These are phyloP conservation scores for Cordyceps javanica DNA, from an alignment of 2,329 filamentous ascomycete genomes.

Conservation along the genomic window DNA sequence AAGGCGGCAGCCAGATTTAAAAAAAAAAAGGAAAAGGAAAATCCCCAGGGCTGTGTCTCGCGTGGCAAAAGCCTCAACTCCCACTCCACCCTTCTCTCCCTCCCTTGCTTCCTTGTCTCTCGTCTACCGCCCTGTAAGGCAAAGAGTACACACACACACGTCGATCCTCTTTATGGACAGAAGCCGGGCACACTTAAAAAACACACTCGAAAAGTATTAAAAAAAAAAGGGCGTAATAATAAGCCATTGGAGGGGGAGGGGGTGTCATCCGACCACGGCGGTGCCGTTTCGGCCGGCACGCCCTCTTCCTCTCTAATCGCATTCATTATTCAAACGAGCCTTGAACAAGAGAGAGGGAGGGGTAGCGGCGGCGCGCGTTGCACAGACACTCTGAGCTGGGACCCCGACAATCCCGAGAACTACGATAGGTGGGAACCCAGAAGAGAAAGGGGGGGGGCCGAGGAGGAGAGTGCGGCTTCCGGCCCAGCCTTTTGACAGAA, in stretches of 20 bases:
- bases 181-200: not conserved
- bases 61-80: not conserved
- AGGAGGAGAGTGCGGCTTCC: too few species aligned
- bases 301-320: not conserved
- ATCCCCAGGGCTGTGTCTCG: not conserved
- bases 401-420: not conserved
- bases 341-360: not conserved
- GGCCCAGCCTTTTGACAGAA: too few species aligned
- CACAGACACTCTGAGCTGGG: too few species aligned
- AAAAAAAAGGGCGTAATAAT: not conserved
- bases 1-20: not conserved
- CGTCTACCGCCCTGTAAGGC: not conserved
- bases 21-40: not conserved
- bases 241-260: too few species aligned
- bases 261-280: not conserved
- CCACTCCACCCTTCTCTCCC: not conserved
- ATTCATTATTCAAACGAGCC: not conserved
- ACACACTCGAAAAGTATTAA: too few species aligned
- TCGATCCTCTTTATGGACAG: not conserved
- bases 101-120: not conserved
- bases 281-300: not conserved
- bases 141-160: not conserved
- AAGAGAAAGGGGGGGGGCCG: too few species aligned
- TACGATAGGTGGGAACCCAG: not conserved
- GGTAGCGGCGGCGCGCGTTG: not conserved